Percentiles rank a stretch among this genome's conserved stretches.
phyloP scores from a whole-genome alignment of 2,329 filamentous ascomycete species.

The Fusarium brachygibbosum region DNA sequence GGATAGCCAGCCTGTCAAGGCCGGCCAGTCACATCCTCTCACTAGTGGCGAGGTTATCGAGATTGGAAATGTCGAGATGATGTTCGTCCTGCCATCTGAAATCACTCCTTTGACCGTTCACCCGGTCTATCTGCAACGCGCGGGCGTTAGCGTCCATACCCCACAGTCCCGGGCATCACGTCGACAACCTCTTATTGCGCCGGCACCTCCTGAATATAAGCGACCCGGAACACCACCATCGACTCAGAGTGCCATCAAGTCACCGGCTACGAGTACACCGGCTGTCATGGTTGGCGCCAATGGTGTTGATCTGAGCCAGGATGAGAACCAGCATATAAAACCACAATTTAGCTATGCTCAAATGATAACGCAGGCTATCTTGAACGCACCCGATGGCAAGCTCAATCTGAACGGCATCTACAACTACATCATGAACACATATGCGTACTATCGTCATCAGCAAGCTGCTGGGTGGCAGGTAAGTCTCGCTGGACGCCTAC shows the following conservation, averaged over 20 bases:
- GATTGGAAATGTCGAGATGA: constrained; percentile 95
- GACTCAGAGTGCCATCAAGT: constrained; percentile 52
- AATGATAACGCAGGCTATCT: constrained; percentile 95
- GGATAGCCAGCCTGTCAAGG: constrained; percentile 78
- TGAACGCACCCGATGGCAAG: constrained; percentile 87
- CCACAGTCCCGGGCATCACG: constrained; percentile 49
- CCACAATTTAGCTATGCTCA: constrained; percentile 97
- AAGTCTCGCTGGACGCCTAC: constrained; percentile 51
- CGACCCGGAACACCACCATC: constrained; percentile 73
- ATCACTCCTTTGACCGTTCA: constrained; percentile 75
- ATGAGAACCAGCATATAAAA: constrained; percentile 91
- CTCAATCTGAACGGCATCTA: constrained; percentile 94
- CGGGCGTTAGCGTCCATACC: constrained; percentile 62
- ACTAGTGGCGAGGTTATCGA: constrained; percentile 92
- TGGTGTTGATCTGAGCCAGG: constrained; percentile 82
- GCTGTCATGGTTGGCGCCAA: constrained; percentile 58
- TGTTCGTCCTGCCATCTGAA: constrained; percentile 92
- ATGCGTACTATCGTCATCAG: constrained; percentile 92
- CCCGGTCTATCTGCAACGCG: constrained; percentile 76
- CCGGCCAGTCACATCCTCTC: constrained; percentile 74
- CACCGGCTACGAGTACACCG: constrained; percentile 54
- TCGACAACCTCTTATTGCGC: constrained; percentile 66
- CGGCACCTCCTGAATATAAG: constrained; percentile 71
- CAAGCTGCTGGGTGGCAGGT: constrained; percentile 88
- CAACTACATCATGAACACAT: constrained; percentile 89